Conservation (phyloP, 2,329 filamentous ascomycete species). For the Geosmithia putterillii region DNA sequence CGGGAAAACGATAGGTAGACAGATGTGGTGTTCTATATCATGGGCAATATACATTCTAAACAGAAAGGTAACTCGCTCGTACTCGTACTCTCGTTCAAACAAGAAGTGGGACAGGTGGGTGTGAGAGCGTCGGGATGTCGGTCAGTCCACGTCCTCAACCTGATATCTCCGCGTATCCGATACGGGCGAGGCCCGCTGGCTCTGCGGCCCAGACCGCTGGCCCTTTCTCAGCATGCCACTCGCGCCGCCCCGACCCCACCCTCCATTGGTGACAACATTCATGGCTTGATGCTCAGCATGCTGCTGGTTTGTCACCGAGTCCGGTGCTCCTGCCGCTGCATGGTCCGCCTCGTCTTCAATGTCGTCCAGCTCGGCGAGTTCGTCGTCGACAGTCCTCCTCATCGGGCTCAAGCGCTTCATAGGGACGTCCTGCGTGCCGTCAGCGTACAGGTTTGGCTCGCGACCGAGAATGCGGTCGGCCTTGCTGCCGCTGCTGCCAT, state of each 20-base stretch:
- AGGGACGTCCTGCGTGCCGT: slow-evolving; percentile 27
- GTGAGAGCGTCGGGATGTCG: too few species aligned
- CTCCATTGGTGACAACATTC: slow-evolving; percentile 26
- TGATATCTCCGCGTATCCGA: not conserved
- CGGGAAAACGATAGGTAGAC: too few species aligned
- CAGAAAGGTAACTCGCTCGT: too few species aligned
- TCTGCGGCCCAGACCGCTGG: not conserved
- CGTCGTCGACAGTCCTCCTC: slow-evolving; percentile 30
- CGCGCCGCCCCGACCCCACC: slow-evolving; percentile 26
- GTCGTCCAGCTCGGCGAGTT: slow-evolving; percentile 26
- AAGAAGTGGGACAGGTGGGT: too few species aligned
- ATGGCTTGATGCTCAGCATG: slow-evolving; percentile 31
- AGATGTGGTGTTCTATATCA: too few species aligned
- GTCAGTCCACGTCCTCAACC: too few species aligned
- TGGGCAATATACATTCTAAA: too few species aligned
- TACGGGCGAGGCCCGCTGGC: not conserved
- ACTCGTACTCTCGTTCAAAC: too few species aligned
- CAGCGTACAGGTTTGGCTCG: slow-evolving; percentile 41
- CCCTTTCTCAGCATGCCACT: slow-evolving; percentile 27
- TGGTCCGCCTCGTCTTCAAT: slow-evolving; percentile 17
- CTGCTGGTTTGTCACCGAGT: slow-evolving; percentile 16
- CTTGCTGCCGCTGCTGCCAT: slow-evolving; percentile 31
- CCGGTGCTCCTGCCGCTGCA: slow-evolving; percentile 4
- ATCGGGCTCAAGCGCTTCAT: slow-evolving; percentile 32
- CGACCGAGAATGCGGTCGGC: slow-evolving; percentile 46